Evolutionary conservation across 495 filamentous ascomycete species (phyloP).

Genomic region (Lepraria neglecta): DNA sequence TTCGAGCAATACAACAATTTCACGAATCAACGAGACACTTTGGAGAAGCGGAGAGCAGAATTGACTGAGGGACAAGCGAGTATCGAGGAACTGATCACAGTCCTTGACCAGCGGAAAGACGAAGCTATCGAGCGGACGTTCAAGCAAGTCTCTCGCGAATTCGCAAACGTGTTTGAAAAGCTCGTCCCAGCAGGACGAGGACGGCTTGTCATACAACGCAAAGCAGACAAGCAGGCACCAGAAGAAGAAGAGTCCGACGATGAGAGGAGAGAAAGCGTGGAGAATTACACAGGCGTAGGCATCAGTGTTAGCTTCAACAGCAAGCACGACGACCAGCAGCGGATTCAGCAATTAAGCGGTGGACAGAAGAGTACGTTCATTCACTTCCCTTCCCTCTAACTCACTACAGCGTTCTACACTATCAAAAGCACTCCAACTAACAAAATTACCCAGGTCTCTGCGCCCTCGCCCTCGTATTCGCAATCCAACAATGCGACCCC

Average conservation of each 20-base stretch:
- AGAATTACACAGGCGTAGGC: constrained; percentile 96
- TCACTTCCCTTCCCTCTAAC: constrained; percentile 2
- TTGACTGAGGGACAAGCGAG: constrained; percentile 74
- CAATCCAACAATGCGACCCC: constrained; percentile 96
- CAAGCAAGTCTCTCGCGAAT: constrained; percentile 91
- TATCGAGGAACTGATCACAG: constrained; percentile 84
- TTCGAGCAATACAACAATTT: constrained; percentile 99
- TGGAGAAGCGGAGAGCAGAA: constrained; percentile 75
- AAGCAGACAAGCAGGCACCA: constrained; percentile 61
- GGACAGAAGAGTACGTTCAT: constrained; percentile 83
- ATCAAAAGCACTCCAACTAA: neutral
- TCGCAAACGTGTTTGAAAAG: constrained; percentile 85
- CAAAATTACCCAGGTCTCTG: constrained; percentile 60
- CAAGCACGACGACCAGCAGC: constrained; percentile 95
- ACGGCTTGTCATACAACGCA: constrained; percentile 86
- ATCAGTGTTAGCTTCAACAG: constrained; percentile 98
- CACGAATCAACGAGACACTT: constrained; percentile 77
- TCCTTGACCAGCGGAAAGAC: constrained; percentile 92
- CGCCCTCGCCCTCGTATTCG: constrained; percentile 92
- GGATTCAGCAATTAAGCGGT: constrained; percentile 92
- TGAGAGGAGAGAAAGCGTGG: constrained; percentile 60
- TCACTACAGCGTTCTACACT: neutral
- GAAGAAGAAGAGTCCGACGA: constrained; percentile 60
- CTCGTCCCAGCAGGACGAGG: constrained; percentile 92
- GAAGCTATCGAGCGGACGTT: constrained; percentile 92